Evolutionary conservation across 352 stramenopile genomes (phyloP).

Genomic region (Phytopythium chamaehyphon): DNA sequence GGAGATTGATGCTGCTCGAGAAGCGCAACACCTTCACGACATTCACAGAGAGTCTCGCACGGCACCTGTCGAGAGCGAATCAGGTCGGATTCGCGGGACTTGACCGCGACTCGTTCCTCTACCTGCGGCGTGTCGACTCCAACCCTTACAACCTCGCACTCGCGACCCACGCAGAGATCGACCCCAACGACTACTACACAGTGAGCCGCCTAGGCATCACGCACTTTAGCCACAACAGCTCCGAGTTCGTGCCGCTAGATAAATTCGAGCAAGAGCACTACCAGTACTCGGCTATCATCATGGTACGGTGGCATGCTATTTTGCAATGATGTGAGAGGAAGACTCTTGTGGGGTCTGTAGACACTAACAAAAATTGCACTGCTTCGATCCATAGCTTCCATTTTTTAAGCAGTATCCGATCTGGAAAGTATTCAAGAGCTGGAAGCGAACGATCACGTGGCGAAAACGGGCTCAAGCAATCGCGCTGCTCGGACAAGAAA

Average conservation of each 20-base stretch:
- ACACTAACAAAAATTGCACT: neutral
- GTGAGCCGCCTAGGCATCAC: conserved; percentile 87
- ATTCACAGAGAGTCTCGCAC: conserved; percentile 53
- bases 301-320: conserved; percentile 33
- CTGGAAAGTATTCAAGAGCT: conserved; percentile 91
- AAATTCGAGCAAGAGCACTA: conserved; percentile 91
- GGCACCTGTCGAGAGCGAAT: conserved; percentile 21
- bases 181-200: conserved; percentile 88
- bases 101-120: conserved; percentile 63
- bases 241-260: conserved; percentile 87
- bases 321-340: too few relatives aligned
- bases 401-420: conserved; percentile 89
- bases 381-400: conserved; percentile 32
- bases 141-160: conserved; percentile 76
- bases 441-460: conserved; percentile 71
- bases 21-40: conserved; percentile 46
- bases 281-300: conserved; percentile 78
- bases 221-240: conserved; percentile 71
- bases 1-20: conserved; percentile 24
- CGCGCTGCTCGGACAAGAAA: conserved; percentile 56
- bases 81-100: conserved; percentile 1
- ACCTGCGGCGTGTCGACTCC: conserved; percentile 59
- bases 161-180: conserved; percentile 58
- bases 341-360: too few relatives aligned
- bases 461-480: conserved; percentile 32